Base-by-base conservation (phyloP, 441 rosid species). In the Bruguiera hainesii region DNA sequence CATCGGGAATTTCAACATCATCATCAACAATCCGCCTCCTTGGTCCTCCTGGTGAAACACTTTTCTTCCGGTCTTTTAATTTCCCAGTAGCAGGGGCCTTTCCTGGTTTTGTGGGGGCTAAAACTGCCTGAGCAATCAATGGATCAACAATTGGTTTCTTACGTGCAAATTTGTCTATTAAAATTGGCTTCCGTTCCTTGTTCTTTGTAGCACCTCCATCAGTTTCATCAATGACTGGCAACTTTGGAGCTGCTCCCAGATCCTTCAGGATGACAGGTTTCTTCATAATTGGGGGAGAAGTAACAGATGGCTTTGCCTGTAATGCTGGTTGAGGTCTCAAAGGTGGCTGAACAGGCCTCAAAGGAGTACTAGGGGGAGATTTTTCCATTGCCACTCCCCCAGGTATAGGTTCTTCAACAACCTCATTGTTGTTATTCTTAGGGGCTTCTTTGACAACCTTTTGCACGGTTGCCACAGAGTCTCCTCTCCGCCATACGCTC, bases 401-500 rank as follows among this genome's bases (percentile, higher is more conserved):
- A 2, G 48, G 4, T 42, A 5, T 68, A 69, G 77, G 51, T 53
- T 75, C 76, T 57, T 65, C 81, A 29, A 64, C 71, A 65, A 77
- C 68, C 65, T 56, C 78, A 56, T 52, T 42, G 48, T 42, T 74
- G 64, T 23, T 67, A 58, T 48, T 68, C 80, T 81, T 87, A 30
- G 93, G 87, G 67, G 73, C 71, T 77, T 84, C 77, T 80, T 87
- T 78, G 3, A 84, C 90, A 78, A 83, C 84, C 82, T 78, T 94
- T 49, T 83, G 83, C 77, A 86, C 81, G 37, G 68, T 72, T 30
- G 84, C 85, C 50, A 90, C 88, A 13, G 84, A 72, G 75, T 95
- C 99, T 18, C 99, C 99, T 80, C 89, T 95, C 66, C 90, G 80
- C 99, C 99, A 95, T 65, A 95, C 99, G 68, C 94, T 91, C 90